Conservation (phyloP, 148 eudicot genomes). For the Nepenthes mirabilis region DNA sequence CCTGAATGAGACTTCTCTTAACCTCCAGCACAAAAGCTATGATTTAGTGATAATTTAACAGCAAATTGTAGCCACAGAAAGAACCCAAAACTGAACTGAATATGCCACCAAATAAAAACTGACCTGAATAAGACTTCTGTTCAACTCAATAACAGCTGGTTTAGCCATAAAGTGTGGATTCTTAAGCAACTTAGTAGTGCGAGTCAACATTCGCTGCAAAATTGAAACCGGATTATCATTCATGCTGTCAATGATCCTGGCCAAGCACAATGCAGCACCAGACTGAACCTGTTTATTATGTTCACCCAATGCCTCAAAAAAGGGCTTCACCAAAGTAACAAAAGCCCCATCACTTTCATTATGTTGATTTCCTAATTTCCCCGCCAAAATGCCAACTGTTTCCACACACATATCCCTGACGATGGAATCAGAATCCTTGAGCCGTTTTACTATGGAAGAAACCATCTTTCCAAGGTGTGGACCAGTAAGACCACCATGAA, state of each 20-base stretch:
- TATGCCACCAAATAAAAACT: slow-evolving; percentile 6
- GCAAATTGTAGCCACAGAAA: too few relatives aligned
- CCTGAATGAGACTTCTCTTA: neutral
- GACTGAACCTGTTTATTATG: slow-evolving; percentile 74
- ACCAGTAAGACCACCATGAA: slow-evolving; percentile 38
- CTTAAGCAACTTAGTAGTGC: slow-evolving; percentile 64
- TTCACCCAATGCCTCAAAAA: slow-evolving; percentile 81
- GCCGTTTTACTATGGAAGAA: slow-evolving; percentile 55
- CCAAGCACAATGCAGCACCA: slow-evolving; percentile 74
- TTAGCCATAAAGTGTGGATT: slow-evolving; percentile 80
- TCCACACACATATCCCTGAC: slow-evolving; percentile 72
- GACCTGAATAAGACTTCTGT: slow-evolving; percentile 77
- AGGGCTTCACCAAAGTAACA: slow-evolving; percentile 56
- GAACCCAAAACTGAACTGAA: neutral
- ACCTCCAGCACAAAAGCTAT: neutral
- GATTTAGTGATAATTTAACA: too few relatives aligned
- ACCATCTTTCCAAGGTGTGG: slow-evolving; percentile 66
- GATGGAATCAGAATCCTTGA: slow-evolving; percentile 75
- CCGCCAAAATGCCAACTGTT: slow-evolving; percentile 61
- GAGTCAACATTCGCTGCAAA: slow-evolving; percentile 59
- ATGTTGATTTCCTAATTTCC: slow-evolving; percentile 31
- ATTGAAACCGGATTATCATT: slow-evolving; percentile 49
- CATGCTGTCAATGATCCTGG: slow-evolving; percentile 58
- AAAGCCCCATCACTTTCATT: slow-evolving; percentile 34
- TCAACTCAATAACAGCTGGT: slow-evolving; percentile 70